A percentile compares a stretch with the other conserved stretches of the same genome.
These are phyloP conservation scores for Russula sp. DNA, from an alignment of 768 basidiomycete species.

Conservation along the genomic window DNA sequence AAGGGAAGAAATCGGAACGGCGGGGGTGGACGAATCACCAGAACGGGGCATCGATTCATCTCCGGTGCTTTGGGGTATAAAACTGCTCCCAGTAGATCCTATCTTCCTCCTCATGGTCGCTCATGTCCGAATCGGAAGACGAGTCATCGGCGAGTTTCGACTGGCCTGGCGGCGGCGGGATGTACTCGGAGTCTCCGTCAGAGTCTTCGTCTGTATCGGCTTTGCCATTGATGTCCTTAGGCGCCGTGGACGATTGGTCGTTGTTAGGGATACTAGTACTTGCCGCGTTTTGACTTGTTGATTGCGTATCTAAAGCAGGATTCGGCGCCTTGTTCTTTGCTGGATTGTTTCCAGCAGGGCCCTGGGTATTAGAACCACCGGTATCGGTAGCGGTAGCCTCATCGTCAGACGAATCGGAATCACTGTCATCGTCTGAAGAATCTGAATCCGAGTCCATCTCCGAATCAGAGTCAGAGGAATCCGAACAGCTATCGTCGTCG, in stretches of 20 bases:
- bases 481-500: not conserved
- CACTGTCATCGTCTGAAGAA: slow-evolving; percentile 7
- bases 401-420: slow-evolving; percentile 8
- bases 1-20: too few relatives aligned
- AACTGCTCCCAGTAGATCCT: not conserved
- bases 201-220: not conserved
- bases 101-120: not conserved
- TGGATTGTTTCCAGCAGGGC: not conserved
- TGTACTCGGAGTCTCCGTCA: not conserved
- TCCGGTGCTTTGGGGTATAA: not conserved
- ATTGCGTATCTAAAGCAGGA: not conserved
- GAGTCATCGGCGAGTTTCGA: not conserved
- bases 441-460: slow-evolving; percentile 4
- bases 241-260: not conserved
- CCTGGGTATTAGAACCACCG: not conserved
- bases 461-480: not conserved
- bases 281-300: not conserved
- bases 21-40: not conserved
- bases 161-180: not conserved
- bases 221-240: not conserved
- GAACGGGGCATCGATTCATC: not conserved
- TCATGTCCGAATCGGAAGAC: not conserved
- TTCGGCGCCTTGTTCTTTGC: not conserved
- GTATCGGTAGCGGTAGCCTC: not conserved
- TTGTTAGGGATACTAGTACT: not conserved